Conservation (phyloP, 176 grass and related monocot genomes). For the Miscanthus lutarioriparius region DNA sequence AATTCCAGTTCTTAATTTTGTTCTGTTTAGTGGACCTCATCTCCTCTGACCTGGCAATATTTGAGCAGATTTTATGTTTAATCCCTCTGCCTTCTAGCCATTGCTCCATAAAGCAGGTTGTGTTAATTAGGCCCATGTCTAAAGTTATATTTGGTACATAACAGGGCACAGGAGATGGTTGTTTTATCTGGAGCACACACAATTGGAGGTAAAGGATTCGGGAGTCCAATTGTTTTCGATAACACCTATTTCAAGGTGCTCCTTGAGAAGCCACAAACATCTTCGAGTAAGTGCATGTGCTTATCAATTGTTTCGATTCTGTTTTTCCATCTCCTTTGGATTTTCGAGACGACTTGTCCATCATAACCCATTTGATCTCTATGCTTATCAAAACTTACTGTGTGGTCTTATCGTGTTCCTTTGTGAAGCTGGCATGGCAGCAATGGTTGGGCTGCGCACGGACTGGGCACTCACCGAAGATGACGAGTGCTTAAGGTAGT, state of each 20-base stretch:
- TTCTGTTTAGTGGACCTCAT: neutral
- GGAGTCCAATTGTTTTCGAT: conserved; percentile 67
- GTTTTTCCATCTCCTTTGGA: neutral
- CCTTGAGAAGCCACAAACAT: conserved; percentile 71
- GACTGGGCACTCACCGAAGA: conserved; percentile 82
- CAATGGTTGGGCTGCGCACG: conserved; percentile 73
- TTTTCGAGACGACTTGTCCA: neutral
- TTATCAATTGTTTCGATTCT: neutral
- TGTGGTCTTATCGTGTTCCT: conserved; percentile 14
- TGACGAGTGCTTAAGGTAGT: conserved; percentile 79
- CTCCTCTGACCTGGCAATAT: neutral
- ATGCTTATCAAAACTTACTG: neutral
- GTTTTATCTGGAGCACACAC: conserved; percentile 89
- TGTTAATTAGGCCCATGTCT: neutral
- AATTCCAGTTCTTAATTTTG: neutral
- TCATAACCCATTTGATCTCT: neutral
- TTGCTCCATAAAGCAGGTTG: neutral
- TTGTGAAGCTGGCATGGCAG: conserved; percentile 72
- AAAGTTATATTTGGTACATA: conserved; percentile 18
- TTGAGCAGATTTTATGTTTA: neutral
- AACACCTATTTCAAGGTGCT: conserved; percentile 87
- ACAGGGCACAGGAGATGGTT: conserved; percentile 70
- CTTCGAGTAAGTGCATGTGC: conserved; percentile 51
- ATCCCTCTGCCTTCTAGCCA: neutral
- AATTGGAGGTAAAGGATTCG: conserved; percentile 88